Conservation (phyloP, 179 eudicot genomes). For the Silene coronaria region DNA sequence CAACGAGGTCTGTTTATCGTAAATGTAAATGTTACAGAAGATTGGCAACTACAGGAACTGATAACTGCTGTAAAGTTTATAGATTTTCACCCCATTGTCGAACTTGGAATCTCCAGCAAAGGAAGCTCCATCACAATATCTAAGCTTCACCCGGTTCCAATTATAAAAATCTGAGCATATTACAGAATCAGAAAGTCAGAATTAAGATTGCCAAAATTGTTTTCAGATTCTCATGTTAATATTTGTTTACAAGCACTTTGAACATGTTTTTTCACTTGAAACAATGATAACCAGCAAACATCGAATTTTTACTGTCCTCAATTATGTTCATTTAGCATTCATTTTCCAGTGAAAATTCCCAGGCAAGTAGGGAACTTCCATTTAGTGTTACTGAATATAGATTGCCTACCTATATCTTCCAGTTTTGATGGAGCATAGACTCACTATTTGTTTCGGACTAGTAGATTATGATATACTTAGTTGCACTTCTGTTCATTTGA, state of each 20-base stretch:
- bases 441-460: too few relatives aligned
- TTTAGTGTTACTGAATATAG: background rate
- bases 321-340: too few relatives aligned
- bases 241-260: too few relatives aligned
- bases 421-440: too few relatives aligned
- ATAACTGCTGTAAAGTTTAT: background rate
- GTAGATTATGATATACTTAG: too few relatives aligned
- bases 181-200: background rate
- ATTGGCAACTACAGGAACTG: background rate
- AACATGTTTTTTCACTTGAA: too few relatives aligned
- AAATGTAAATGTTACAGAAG: background rate
- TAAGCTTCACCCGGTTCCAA: conserved; percentile 94
- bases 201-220: background rate
- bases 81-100: conserved; percentile 55
- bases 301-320: too few relatives aligned
- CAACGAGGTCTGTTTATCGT: conserved; percentile 47
- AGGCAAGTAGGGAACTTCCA: background rate
- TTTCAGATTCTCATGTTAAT: too few relatives aligned
- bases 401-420: too few relatives aligned
- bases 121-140: conserved; percentile 97
- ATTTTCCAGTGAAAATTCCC: background rate
- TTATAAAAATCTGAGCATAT: conserved; percentile 70
- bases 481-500: too few relatives aligned
- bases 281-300: too few relatives aligned
- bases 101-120: conserved; percentile 74